Percentiles rank a stretch among this genome's conserved stretches.
These are phyloP conservation scores for Casaregolazyma lundiana DNA, from an alignment of 1,139 yeast genomes.

Conservation along the genomic window DNA sequence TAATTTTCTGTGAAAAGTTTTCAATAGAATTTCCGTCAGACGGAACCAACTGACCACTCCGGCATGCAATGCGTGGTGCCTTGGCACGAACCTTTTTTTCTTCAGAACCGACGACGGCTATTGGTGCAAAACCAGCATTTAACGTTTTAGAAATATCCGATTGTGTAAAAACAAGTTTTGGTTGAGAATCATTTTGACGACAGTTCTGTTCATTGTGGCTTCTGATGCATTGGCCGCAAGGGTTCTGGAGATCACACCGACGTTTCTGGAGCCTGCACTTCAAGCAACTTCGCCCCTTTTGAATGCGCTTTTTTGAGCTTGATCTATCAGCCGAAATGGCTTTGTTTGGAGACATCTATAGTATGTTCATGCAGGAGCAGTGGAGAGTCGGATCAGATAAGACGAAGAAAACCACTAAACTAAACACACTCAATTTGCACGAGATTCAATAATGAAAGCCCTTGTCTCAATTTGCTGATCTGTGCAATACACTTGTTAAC, in stretches of 20 bases:
- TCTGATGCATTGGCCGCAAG: slow-evolving; percentile 9
- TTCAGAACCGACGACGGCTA: neutral
- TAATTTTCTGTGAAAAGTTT: neutral
- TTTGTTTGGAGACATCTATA: neutral
- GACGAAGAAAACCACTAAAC: too few relatives aligned
- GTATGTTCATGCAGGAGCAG: neutral
- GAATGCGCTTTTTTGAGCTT: neutral
- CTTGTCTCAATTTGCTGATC: too few relatives aligned
- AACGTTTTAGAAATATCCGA: neutral
- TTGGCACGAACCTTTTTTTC: neutral
- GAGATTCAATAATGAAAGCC: too few relatives aligned
- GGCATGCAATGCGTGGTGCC: too few relatives aligned
- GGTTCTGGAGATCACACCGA: slow-evolving; percentile 9
- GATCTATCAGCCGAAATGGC: neutral
- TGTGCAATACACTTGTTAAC: too few relatives aligned
- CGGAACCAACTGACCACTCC: too few relatives aligned
- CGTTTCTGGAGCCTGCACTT: slow-evolving; percentile 9
- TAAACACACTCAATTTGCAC: too few relatives aligned
- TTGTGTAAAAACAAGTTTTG: neutral
- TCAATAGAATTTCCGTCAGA: neutral
- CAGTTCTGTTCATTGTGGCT: slow-evolving; percentile 6
- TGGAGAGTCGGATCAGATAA: too few relatives aligned
- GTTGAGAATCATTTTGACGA: neutral
- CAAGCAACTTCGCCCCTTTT: slow-evolving; percentile 6
- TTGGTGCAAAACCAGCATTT: neutral